A percentile compares a stretch with the other conserved stretches of the same genome.
These are phyloP conservation scores for Dillenia turbinata DNA, from an alignment of 164 flowering plant species.

Conservation along the genomic window DNA sequence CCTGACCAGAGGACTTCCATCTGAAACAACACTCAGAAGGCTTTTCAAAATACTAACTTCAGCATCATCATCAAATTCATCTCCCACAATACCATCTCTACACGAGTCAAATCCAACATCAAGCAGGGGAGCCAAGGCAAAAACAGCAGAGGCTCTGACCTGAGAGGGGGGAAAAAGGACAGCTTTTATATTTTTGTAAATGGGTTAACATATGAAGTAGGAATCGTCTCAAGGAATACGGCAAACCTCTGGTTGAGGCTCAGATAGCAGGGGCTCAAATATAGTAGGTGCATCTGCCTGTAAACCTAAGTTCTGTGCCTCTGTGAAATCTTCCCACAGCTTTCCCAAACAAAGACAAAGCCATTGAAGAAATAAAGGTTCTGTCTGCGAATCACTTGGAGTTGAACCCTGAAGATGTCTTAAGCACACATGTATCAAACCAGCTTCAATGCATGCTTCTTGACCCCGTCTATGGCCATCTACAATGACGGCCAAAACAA, in stretches of 20 bases:
- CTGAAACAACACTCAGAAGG: slow-evolving; percentile 71
- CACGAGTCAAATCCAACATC: slow-evolving; percentile 68
- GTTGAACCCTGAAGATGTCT: slow-evolving; percentile 65
- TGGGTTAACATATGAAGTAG: neutral
- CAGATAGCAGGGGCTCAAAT: slow-evolving; percentile 53
- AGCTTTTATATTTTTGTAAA: neutral
- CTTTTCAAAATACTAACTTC: slow-evolving; percentile 67
- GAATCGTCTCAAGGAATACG: neutral
- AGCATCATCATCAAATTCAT: slow-evolving; percentile 84
- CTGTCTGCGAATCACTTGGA: slow-evolving; percentile 64
- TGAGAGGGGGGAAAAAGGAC: slow-evolving; percentile 21
- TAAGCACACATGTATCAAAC: slow-evolving; percentile 74
- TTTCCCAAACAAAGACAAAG: slow-evolving; percentile 94
- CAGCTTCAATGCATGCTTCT: slow-evolving; percentile 83
- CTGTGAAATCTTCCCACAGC: slow-evolving; percentile 87
- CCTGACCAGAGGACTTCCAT: slow-evolving; percentile 96
- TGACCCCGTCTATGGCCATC: slow-evolving; percentile 92
- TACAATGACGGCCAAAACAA: slow-evolving; percentile 93
- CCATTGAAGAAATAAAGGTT: slow-evolving; percentile 93
- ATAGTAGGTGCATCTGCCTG: slow-evolving; percentile 72
- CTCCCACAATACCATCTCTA: slow-evolving; percentile 60
- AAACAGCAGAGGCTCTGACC: slow-evolving; percentile 96
- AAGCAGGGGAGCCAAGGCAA: slow-evolving; percentile 81
- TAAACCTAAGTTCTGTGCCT: slow-evolving; percentile 72
- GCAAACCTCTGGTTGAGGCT: slow-evolving; percentile 93